A percentile compares a stretch with the other conserved stretches of the same genome.
phyloP scores from a whole-genome alignment of 2,329 filamentous ascomycete genomes.

The Anisogramma anomala region DNA sequence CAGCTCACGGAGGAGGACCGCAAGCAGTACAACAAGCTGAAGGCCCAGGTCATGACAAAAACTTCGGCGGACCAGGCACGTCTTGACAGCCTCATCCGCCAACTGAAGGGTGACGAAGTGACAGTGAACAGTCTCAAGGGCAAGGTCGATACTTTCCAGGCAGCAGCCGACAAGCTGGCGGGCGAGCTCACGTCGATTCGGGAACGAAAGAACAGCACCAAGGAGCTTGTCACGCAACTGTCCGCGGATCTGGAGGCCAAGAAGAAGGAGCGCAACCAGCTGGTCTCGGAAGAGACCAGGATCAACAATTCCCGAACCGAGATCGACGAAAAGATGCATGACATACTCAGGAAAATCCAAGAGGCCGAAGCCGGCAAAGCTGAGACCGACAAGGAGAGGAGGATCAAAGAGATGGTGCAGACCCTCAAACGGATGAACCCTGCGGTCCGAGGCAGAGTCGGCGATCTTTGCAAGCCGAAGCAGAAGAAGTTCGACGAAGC shows the following conservation, averaged over 20 bases:
- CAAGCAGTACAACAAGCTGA: conserved; percentile 77
- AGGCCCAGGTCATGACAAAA: conserved; percentile 72
- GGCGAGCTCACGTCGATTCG: conserved; percentile 57
- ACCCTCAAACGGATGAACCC: conserved; percentile 84
- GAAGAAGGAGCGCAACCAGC: conserved; percentile 79
- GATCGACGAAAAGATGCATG: conserved; percentile 81
- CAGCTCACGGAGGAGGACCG: conserved; percentile 77
- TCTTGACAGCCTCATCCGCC: conserved; percentile 74
- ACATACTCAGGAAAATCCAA: conserved; percentile 66
- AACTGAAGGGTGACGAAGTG: conserved; percentile 83
- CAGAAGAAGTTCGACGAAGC: conserved; percentile 95
- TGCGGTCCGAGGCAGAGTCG: conserved; percentile 80
- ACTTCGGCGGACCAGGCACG: conserved; percentile 72
- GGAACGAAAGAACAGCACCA: conserved; percentile 54
- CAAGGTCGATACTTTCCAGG: conserved; percentile 70
- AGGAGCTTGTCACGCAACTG: conserved; percentile 54
- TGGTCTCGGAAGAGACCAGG: conserved; percentile 72
- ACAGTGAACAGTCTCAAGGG: conserved; percentile 81
- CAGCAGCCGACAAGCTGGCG: conserved; percentile 61
- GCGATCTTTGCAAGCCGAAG: conserved; percentile 88
- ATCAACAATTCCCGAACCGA: conserved; percentile 75
- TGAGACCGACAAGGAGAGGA: conserved; percentile 70
- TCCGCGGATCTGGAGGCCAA: conserved; percentile 70
- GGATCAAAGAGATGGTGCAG: conserved; percentile 71
- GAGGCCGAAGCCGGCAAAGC: conserved; percentile 78